These are phyloP conservation scores for Pulchroboletus neoregius DNA, from an alignment of 1,284 basidiomycete species.

Conservation along the genomic window DNA sequence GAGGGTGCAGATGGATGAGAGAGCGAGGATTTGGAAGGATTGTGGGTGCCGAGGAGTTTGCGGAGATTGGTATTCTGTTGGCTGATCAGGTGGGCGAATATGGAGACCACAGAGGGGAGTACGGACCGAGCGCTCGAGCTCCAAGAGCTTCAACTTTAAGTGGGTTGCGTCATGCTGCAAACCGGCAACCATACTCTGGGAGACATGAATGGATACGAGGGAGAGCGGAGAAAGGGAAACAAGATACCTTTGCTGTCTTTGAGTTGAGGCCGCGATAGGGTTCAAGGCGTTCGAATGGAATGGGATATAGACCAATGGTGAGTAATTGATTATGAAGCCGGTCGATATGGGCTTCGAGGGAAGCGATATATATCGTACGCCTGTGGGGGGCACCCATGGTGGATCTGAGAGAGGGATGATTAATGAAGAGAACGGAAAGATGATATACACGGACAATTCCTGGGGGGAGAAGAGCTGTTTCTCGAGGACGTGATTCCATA, in stretches of 20 bases:
- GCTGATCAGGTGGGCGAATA: neutral
- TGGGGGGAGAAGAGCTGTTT: slow-evolving; percentile 62
- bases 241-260: slow-evolving; percentile 63
- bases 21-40: slow-evolving; percentile 18
- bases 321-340: slow-evolving; percentile 51
- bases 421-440: neutral
- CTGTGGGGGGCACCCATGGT: slow-evolving; percentile 61
- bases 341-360: slow-evolving; percentile 61
- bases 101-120: neutral
- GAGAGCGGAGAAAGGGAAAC: neutral
- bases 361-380: slow-evolving; percentile 56
- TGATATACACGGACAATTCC: slow-evolving; percentile 49
- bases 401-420: slow-evolving; percentile 40
- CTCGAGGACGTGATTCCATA: slow-evolving; percentile 72
- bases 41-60: slow-evolving; percentile 31
- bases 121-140: slow-evolving; percentile 59
- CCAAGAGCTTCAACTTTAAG: slow-evolving; percentile 56
- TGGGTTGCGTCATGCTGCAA: slow-evolving; percentile 60
- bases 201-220: neutral
- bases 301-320: slow-evolving; percentile 49
- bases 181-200: slow-evolving; percentile 66
- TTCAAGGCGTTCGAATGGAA: slow-evolving; percentile 49
- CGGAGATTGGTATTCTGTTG: slow-evolving; percentile 31
- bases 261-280: slow-evolving; percentile 60
- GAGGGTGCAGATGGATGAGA: slow-evolving; percentile 29